Conservation (phyloP, 129 eudicot species). For the Silybum marianum region DNA sequence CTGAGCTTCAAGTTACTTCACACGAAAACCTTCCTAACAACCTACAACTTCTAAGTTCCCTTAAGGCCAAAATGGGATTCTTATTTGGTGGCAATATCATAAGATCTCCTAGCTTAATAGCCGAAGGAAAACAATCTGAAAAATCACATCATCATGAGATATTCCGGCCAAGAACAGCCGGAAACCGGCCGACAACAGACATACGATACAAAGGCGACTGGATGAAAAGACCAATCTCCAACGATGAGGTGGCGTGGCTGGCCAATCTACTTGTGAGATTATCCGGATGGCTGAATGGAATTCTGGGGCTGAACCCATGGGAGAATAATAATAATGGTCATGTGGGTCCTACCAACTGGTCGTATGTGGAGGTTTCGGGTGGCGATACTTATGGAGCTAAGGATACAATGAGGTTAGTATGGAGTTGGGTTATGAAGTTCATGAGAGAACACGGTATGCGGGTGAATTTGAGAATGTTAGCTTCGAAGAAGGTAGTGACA, state of each 20-base stretch:
- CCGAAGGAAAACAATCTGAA: slow-evolving; percentile 36
- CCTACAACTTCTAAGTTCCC: slow-evolving; percentile 51
- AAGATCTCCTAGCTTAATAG: slow-evolving; percentile 20
- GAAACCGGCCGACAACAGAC: slow-evolving; percentile 39
- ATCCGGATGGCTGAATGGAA: slow-evolving; percentile 67
- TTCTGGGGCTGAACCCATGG: slow-evolving; percentile 54
- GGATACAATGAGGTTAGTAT: slow-evolving; percentile 52
- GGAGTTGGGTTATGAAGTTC: slow-evolving; percentile 40
- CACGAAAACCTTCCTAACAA: slow-evolving; percentile 59
- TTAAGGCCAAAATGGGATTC: slow-evolving; percentile 56
- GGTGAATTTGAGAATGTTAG: slow-evolving; percentile 79
- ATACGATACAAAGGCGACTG: slow-evolving; percentile 82
- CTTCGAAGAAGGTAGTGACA: slow-evolving; percentile 70
- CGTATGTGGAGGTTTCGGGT: slow-evolving; percentile 59
- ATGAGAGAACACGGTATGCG: slow-evolving; percentile 75
- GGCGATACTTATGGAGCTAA: slow-evolving; percentile 45
- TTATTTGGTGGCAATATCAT: slow-evolving; percentile 60
- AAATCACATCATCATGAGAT: slow-evolving; percentile 56
- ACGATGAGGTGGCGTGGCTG: slow-evolving; percentile 93
- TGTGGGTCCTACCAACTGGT: slow-evolving; percentile 32
- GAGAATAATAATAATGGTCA: slow-evolving; percentile 25
- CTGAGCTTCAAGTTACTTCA: slow-evolving; percentile 69
- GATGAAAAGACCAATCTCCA: slow-evolving; percentile 85
- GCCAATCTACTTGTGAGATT: slow-evolving; percentile 64
- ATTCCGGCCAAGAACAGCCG: slow-evolving; percentile 69